These are phyloP conservation scores for Metarhizium sp. DNA, from an alignment of 2,329 filamentous ascomycete species.

Conservation along the genomic window DNA sequence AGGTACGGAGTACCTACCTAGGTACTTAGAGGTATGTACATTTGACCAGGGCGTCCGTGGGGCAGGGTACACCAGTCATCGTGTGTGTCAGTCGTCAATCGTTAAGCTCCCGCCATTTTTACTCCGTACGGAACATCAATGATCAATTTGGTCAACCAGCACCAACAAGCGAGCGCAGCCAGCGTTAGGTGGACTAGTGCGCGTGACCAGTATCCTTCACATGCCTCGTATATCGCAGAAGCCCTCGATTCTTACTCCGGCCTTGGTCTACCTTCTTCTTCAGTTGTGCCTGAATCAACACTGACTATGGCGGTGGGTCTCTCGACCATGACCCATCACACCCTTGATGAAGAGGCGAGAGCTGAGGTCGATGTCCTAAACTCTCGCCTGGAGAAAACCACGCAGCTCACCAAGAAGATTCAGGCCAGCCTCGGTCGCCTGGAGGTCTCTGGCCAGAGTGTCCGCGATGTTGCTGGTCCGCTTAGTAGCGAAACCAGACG, in stretches of 20 bases:
- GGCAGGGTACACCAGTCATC: no score
- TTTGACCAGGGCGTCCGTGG: no score
- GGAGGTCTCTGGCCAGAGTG: slow-evolving; percentile 80
- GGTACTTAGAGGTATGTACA: no score
- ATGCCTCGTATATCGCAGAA: no score
- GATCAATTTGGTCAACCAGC: no score
- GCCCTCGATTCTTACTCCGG: background rate
- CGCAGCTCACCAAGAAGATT: slow-evolving; percentile 90
- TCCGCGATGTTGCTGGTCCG: slow-evolving; percentile 84
- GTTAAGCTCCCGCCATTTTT: no score
- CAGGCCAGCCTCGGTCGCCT: slow-evolving; percentile 76
- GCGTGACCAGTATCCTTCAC: no score
- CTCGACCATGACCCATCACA: slow-evolving; percentile 33
- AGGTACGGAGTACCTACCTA: no score
- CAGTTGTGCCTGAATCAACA: background rate
- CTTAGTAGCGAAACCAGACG: slow-evolving; percentile 88
- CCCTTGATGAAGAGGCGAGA: slow-evolving; percentile 56
- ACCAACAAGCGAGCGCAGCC: no score
- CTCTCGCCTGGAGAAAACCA: slow-evolving; percentile 79
- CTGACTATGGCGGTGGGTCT: slow-evolving; percentile 41
- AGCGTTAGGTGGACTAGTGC: no score
- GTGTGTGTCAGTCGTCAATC: no score
- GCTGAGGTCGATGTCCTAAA: slow-evolving; percentile 64
- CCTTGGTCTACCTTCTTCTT: background rate
- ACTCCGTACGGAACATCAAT: no score